Base-by-base conservation (phyloP, 495 filamentous ascomycete genomes). In the Hypoxylon crocopeplum region DNA sequence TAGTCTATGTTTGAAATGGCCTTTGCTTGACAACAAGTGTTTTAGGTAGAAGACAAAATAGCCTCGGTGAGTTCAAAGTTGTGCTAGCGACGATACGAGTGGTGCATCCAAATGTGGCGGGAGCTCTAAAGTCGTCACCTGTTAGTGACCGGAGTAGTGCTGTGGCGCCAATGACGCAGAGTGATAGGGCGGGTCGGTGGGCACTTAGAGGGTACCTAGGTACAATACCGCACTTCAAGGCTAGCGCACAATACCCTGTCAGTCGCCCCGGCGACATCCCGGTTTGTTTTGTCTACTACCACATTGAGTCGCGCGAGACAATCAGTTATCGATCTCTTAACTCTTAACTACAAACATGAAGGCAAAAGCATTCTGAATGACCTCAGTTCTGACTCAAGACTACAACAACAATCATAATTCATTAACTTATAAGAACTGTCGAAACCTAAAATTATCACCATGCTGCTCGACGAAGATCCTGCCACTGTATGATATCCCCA, bases 391-490 rank as follows among this genome's bases (percentile, higher is more conserved):
- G n/a, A n/a, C n/a, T n/a, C n/a, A n/a, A n/a, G n/a, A n/a, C n/a
- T n/a, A n/a, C n/a, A n/a, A n/a, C n/a, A n/a, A n/a, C n/a, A n/a
- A n/a, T n/a, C n/a, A n/a, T n/a, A n/a, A n/a, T n/a, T n/a, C n/a
- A n/a, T n/a, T n/a, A 5, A 29, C 25, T 29, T 29, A 29, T 29
- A 29, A 5, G 10, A 29, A 29, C 10, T 10, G 25, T 29, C 25
- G 10, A 29, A 5, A 29, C n/a, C 10, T 29, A 29, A 3, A 69
- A 37, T 60, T 46, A 47, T 51, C 82, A 89, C 69, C 59, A 98
- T 98, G 94, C 81, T 98, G 69, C 91, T 98, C 77, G 94, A 98
- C 78, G 94, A 98, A 78, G 90, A 91, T 71, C 94, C 94, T 56
- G 90, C 86, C 34, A 87, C 87, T 19, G 90, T 93, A 84, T 16